Percentiles rank a stretch among this genome's conserved stretches.
Conservation (phyloP, 176 grass and related monocot species). For the Cenchrus fungigraminus region DNA sequence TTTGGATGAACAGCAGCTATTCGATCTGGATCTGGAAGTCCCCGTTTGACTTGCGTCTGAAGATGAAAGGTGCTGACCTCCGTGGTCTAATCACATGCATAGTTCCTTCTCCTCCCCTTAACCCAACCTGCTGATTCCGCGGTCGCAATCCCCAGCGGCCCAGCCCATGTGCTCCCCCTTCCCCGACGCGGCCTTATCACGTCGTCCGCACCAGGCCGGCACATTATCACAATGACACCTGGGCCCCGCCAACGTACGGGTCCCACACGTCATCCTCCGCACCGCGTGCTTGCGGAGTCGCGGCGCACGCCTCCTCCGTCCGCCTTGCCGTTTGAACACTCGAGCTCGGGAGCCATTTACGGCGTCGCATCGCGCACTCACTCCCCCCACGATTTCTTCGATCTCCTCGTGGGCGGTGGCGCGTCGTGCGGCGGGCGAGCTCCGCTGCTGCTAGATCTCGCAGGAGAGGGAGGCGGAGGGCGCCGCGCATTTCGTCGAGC, state of each 20-base stretch:
- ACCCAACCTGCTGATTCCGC: conserved; percentile 30
- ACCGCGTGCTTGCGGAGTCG: background rate
- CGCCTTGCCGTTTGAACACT: conserved; percentile 40
- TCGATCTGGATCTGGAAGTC: conserved; percentile 18
- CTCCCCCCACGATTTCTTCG: conserved; percentile 28
- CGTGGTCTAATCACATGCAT: background rate
- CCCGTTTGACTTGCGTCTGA: conserved; percentile 32
- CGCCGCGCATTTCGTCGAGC: conserved; percentile 4
- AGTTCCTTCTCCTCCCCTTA: conserved; percentile 20
- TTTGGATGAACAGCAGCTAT: background rate
- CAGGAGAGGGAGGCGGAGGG: background rate
- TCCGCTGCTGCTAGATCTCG: conserved; percentile 38
- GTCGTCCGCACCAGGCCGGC: background rate
- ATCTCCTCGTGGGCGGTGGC: conserved; percentile 38
- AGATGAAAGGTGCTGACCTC: conserved; percentile 37
- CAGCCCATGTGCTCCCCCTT: conserved; percentile 34
- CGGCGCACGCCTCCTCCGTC: conserved; percentile 28
- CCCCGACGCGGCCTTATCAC: conserved; percentile 1
- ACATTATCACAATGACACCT: background rate
- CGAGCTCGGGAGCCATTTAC: conserved; percentile 43
- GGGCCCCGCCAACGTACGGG: rapidly evolving
- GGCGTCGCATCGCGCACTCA: conserved; percentile 35
- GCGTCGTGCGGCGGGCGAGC: conserved; percentile 24
- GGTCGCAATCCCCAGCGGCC: conserved; percentile 41
- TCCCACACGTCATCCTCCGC: background rate